Percentiles rank a stretch among this genome's conserved stretches.
Evolutionary conservation across 345 rosid species (phyloP).

Genomic region (Cardamine occulta): DNA sequence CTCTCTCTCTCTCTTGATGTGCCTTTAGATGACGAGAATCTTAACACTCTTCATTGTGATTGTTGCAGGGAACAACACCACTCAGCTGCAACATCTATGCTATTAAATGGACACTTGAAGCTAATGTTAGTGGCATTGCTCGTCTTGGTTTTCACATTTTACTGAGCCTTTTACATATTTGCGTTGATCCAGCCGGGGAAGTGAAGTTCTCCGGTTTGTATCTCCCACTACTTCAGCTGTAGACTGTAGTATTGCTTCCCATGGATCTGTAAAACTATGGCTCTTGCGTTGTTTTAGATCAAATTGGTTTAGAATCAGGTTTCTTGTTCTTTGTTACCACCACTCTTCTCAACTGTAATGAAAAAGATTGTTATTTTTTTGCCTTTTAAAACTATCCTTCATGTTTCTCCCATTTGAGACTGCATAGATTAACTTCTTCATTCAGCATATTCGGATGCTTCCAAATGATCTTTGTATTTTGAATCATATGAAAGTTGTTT

Average conservation of each 20-base stretch:
- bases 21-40: not conserved
- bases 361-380: not conserved
- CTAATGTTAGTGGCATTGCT: constrained; percentile 43
- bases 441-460: not conserved
- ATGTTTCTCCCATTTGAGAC: not conserved
- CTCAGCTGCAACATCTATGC: constrained; percentile 50
- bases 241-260: not conserved
- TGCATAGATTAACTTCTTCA: not conserved
- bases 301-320: constrained; percentile 16
- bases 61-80: constrained; percentile 47
- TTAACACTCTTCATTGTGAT: constrained; percentile 13
- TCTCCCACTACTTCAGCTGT: constrained; percentile 11
- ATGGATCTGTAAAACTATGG: constrained; percentile 14
- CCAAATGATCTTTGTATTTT: not conserved
- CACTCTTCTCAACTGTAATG: constrained; percentile 17
- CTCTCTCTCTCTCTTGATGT: constrained; percentile 1
- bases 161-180: constrained; percentile 25
- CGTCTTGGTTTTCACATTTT: constrained; percentile 30
- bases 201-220: constrained; percentile 2
- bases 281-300: constrained; percentile 1
- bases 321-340: not conserved
- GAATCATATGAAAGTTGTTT: not conserved
- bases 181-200: constrained; percentile 2
- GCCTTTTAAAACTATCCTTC: constrained; percentile 6
- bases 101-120: constrained; percentile 37